Evolutionary conservation across 148 eudicot species (phyloP).

Genomic region (Persicaria tinctoria): DNA sequence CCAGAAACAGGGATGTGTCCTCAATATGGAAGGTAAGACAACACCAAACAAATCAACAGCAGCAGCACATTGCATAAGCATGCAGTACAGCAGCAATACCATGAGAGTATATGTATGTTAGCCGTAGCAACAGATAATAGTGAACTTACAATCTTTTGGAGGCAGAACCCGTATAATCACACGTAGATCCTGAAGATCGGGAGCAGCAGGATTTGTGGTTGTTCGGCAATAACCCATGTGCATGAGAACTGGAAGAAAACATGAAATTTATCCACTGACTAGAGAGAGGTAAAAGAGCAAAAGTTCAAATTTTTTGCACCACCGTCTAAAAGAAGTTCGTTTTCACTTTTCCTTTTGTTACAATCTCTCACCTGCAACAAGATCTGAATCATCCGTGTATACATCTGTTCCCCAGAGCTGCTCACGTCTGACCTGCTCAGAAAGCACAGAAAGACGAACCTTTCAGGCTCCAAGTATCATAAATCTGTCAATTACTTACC

Average conservation of each 20-base stretch:
- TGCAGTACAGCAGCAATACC: neutral
- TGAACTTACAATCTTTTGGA: conserved; percentile 78
- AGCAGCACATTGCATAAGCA: conserved; percentile 2
- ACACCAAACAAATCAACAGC: neutral
- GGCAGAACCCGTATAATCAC: conserved; percentile 83
- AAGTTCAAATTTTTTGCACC: neutral
- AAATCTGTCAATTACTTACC: neutral
- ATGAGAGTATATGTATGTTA: neutral
- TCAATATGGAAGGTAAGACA: neutral
- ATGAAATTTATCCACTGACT: conserved; percentile 4
- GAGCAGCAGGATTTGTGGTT: conserved; percentile 75
- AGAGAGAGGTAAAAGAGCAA: neutral
- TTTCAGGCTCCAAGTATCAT: neutral
- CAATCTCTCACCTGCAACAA: conserved; percentile 77
- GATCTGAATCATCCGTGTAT: conserved; percentile 91
- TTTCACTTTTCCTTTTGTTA: neutral
- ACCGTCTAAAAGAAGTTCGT: neutral
- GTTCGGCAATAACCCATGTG: conserved; percentile 95
- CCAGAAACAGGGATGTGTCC: neutral
- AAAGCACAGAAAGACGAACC: neutral
- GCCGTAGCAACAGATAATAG: neutral
- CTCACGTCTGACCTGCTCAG: conserved; percentile 84
- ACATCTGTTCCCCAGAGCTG: conserved; percentile 99
- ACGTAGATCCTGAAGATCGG: conserved; percentile 79
- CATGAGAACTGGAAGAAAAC: conserved; percentile 67